Evolutionary conservation across 306 rosid species (phyloP), one percentile per base, ranked within the genome.

Genomic region (Leucaena leucocephala): DNA sequence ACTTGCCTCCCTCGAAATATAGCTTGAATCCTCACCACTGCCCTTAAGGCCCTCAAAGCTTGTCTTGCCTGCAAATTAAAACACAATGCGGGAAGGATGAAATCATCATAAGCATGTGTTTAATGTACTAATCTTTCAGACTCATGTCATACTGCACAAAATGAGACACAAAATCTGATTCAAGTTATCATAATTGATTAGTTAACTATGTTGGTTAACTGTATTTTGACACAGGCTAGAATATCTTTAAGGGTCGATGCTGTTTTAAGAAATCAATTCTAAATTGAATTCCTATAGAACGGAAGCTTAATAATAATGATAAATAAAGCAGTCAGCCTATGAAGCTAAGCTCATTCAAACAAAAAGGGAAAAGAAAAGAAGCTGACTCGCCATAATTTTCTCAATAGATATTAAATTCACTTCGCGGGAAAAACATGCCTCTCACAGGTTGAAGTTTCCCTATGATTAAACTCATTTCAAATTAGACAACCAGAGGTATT

Each of bases 11-110:
- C 94, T 0, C 98, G 84, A 75, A 94, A 95, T 85, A 91, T 88
- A 22, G 98, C 97, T 85, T 92, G 98, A 78, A 95, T 72, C 80
- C 96, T 88, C 58, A 95, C 98, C 82, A 95, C 83, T 80, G 98
- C 95, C 81, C 84, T 90, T 85, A 95, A 72, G 62, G 98, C 98
- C 84, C 87, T 95, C 76, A 91, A 85, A 38, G 98, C 97, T 71
- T 80, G 75, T 79, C 90, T 89, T 73, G 98, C 98, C 98, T 92
- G 72, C 75, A 85, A 83, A 3, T 44, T 12, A 9, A 16, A 44
- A 48, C 14, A 4, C 54, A 16, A 68, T 8, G 13, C 27, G 65
- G n/a, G n/a, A 43, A 15, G 59, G 8, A 70, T 21, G 45, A 43
- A 84, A 76, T 46, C 76, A 71, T 65, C 39, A 80, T 19, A 71